Conservation (phyloP, 2,329 filamentous ascomycete genomes). For the Cercospora nicotianae region DNA sequence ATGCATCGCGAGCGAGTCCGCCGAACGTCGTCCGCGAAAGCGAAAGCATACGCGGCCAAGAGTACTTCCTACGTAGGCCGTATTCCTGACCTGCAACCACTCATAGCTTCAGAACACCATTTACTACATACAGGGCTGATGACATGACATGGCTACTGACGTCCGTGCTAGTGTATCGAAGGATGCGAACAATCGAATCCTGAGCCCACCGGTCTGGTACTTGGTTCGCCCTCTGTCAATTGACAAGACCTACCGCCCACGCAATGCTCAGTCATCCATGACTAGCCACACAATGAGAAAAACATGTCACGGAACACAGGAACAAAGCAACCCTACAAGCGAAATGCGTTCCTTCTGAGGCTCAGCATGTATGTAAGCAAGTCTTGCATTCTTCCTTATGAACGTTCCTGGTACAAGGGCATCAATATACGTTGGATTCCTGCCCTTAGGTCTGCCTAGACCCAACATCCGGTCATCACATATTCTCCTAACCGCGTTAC, state of each 20-base stretch:
- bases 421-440: not conserved
- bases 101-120: not conserved
- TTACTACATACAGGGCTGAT: not conserved
- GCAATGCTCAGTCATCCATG: not conserved
- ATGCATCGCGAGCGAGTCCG: not conserved
- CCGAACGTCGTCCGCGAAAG: not conserved
- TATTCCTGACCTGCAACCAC: not conserved
- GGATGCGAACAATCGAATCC: not conserved
- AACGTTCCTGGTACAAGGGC: not conserved
- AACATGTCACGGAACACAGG: not conserved
- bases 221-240: not conserved
- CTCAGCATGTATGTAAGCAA: slow-evolving; percentile 4
- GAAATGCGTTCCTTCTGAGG: not conserved
- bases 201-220: slow-evolving; percentile 4
- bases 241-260: not conserved
- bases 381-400: not conserved
- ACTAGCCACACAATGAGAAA: not conserved
- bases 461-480: not conserved
- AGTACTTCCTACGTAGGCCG: not conserved
- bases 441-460: not conserved
- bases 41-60: not conserved
- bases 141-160: not conserved
- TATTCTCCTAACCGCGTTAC: not conserved
- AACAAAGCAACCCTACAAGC: not conserved
- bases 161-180: not conserved